phyloP scores from a whole-genome alignment of 495 filamentous ascomycete species.

The Rusavskia elegans region DNA sequence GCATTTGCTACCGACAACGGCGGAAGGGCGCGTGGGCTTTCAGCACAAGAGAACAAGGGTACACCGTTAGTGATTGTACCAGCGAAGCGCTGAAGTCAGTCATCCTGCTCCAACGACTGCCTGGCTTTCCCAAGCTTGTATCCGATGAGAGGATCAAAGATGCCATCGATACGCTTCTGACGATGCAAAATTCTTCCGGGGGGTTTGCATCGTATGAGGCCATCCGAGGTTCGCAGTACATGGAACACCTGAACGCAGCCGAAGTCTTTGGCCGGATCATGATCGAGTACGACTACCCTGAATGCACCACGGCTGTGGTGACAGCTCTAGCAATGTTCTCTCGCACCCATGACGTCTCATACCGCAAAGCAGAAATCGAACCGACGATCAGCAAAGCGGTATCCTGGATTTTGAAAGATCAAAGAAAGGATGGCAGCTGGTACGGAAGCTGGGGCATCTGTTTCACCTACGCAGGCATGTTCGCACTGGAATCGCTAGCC shows the following conservation, averaged over 20 bases:
- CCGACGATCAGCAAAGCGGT: slow-evolving; percentile 54
- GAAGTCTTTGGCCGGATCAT: slow-evolving; percentile 96
- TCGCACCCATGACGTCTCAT: slow-evolving; percentile 59
- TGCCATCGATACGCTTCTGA: slow-evolving; percentile 76
- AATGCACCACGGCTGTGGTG: slow-evolving; percentile 93
- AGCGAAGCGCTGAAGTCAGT: slow-evolving; percentile 80
- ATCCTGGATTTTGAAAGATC: slow-evolving; percentile 62
- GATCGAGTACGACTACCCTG: slow-evolving; percentile 95
- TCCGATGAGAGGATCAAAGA: slow-evolving; percentile 64
- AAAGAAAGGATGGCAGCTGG: slow-evolving; percentile 78
- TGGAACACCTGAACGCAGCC: slow-evolving; percentile 84
- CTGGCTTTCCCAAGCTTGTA: slow-evolving; percentile 60
- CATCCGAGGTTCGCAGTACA: slow-evolving; percentile 52
- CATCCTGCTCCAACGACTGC: slow-evolving; percentile 65
- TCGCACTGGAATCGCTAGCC: slow-evolving; percentile 73
- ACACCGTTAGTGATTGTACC: slow-evolving; percentile 88
- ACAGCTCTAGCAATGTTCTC: slow-evolving; percentile 69
- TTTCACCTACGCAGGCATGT: slow-evolving; percentile 93
- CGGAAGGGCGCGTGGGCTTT: slow-evolving; percentile 94
- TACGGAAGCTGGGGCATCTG: slow-evolving; percentile 97
- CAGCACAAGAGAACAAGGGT: slow-evolving; percentile 80
- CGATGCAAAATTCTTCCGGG: slow-evolving; percentile 80
- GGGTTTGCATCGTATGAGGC: slow-evolving; percentile 86
- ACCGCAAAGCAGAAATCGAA: slow-evolving; percentile 61
- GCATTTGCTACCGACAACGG: slow-evolving; percentile 75